These are phyloP conservation scores for Quercus phellos DNA, from an alignment of 331 rosid genomes.

Conservation along the genomic window DNA sequence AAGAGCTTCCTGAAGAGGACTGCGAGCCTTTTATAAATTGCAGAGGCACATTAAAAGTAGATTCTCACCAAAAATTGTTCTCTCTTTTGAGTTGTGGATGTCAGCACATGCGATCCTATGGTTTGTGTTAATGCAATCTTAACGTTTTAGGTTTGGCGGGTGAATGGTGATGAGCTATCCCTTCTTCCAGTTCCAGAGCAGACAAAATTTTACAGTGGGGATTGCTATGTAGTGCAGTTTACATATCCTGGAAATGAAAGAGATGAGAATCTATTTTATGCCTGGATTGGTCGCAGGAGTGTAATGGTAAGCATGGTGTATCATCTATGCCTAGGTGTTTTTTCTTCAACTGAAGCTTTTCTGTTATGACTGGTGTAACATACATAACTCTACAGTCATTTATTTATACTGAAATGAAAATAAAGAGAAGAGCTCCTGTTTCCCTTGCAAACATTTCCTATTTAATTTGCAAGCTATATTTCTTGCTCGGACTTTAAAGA, in stretches of 20 bases:
- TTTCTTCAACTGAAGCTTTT: conserved; percentile 4
- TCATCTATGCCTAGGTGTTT: neutral
- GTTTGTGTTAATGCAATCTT: conserved; percentile 15
- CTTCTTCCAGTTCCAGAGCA: conserved; percentile 54
- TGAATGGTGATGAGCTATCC: conserved; percentile 60
- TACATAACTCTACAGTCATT: neutral
- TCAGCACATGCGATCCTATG: neutral
- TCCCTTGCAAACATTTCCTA: neutral
- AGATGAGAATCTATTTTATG: conserved; percentile 67
- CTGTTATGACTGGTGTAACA: neutral
- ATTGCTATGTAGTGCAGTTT: conserved; percentile 77
- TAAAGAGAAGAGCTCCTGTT: neutral
- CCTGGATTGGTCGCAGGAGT: conserved; percentile 71
- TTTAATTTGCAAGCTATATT: neutral
- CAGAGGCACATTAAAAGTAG: conserved; percentile 69
- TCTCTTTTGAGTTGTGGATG: neutral
- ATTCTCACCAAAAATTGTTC: conserved; percentile 19
- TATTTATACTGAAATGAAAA: neutral
- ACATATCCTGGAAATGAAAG: conserved; percentile 63
- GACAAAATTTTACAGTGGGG: conserved; percentile 68
- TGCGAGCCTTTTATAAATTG: conserved; percentile 54
- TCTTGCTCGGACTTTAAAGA: neutral
- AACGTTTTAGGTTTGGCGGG: conserved; percentile 73
- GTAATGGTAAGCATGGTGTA: conserved; percentile 43
- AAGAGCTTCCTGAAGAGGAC: conserved; percentile 83